Conservation (phyloP, 2,329 filamentous ascomycete species). For the Fusarium chaquense region DNA sequence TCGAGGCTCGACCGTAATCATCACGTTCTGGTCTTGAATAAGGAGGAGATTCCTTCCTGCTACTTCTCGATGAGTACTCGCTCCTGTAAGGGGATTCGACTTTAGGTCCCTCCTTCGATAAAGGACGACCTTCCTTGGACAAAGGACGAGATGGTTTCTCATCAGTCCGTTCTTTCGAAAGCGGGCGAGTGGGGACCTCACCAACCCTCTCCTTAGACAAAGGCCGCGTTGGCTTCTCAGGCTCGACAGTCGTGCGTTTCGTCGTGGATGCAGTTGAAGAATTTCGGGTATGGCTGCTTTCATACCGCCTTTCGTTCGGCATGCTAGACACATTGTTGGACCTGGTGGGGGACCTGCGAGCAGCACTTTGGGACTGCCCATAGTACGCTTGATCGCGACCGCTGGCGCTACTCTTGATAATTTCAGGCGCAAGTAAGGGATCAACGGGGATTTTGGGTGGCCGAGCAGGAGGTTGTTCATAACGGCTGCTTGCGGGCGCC, state of each 20-base stretch:
- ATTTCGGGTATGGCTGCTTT: constrained; percentile 42
- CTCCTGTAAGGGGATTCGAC: constrained; percentile 41
- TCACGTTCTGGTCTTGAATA: constrained; percentile 45
- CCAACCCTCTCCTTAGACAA: constrained; percentile 50
- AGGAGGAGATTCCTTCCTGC: constrained; percentile 51
- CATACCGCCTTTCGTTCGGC: constrained; percentile 46
- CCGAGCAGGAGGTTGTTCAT: constrained; percentile 50
- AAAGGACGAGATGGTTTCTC: constrained; percentile 46
- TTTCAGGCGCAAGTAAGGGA: constrained; percentile 56
- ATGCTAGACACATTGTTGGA: constrained; percentile 49
- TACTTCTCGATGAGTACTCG: constrained; percentile 46
- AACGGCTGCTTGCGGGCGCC: constrained; percentile 48
- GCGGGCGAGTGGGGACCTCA: constrained; percentile 44
- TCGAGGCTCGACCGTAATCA: constrained; percentile 29
- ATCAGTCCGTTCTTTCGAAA: constrained; percentile 50
- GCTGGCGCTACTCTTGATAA: constrained; percentile 56
- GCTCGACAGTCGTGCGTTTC: constrained; percentile 49
- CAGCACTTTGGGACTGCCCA: constrained; percentile 31
- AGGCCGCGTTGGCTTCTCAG: constrained; percentile 46
- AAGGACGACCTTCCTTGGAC: constrained; percentile 53
- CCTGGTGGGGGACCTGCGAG: constrained; percentile 47
- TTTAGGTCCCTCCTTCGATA: constrained; percentile 50
- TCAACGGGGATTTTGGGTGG: constrained; percentile 50
- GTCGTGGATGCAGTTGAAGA: constrained; percentile 47
- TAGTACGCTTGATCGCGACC: constrained; percentile 59